Percentiles rank a stretch among this genome's conserved stretches.
Evolutionary conservation across 768 basidiomycete species (phyloP).

Genomic region (Lactarius sp.): DNA sequence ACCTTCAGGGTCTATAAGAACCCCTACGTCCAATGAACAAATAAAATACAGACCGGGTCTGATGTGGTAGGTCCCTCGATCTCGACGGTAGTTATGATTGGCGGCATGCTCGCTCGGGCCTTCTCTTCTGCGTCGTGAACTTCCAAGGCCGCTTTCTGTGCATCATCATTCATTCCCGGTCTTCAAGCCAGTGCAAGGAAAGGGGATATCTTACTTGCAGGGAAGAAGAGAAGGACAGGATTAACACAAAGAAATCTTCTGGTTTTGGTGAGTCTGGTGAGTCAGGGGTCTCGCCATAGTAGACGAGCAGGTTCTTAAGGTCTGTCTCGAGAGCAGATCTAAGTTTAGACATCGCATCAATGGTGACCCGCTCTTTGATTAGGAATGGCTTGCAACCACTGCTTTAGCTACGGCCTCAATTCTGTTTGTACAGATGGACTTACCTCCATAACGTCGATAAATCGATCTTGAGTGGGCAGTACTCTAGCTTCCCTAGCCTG

Average conservation of each 20-base stretch:
- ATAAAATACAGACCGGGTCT: slow-evolving; percentile 16
- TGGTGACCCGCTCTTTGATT: slow-evolving; percentile 41
- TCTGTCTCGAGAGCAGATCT: slow-evolving; percentile 53
- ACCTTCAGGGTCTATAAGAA: slow-evolving; percentile 42
- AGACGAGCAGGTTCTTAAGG: slow-evolving; percentile 53
- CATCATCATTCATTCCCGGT: not conserved
- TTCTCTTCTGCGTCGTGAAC: slow-evolving; percentile 46
- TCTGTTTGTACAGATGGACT: not conserved
- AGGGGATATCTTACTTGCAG: slow-evolving; percentile 48
- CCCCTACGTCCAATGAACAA: not conserved
- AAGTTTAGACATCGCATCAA: slow-evolving; percentile 66
- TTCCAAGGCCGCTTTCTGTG: slow-evolving; percentile 67
- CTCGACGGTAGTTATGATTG: slow-evolving; percentile 18
- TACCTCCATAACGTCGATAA: slow-evolving; percentile 68
- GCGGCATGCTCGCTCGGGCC: not conserved
- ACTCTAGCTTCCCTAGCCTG: slow-evolving; percentile 35
- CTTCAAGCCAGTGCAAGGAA: not conserved
- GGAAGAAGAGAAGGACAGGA: slow-evolving; percentile 68
- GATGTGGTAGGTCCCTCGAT: slow-evolving; percentile 16
- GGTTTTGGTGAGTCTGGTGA: slow-evolving; percentile 61
- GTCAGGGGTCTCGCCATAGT: slow-evolving; percentile 74
- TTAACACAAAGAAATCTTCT: slow-evolving; percentile 76
- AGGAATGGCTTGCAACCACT: slow-evolving; percentile 35
- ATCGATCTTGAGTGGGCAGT: slow-evolving; percentile 49
- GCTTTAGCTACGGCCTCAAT: not conserved